These are phyloP conservation scores for Phytophthora melonis DNA, from an alignment of 352 stramenopile species.

Conservation along the genomic window DNA sequence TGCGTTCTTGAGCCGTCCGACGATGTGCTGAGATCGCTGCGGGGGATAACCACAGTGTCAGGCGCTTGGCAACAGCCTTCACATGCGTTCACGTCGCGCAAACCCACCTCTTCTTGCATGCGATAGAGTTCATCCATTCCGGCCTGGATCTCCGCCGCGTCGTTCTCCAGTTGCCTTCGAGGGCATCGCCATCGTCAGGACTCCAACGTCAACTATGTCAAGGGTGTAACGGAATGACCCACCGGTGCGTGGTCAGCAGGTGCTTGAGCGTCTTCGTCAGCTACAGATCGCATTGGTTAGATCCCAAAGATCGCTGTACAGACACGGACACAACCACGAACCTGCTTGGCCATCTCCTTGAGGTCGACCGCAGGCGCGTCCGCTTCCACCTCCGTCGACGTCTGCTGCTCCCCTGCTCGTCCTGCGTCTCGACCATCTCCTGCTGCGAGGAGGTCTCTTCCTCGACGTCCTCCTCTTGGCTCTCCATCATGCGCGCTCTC, in stretches of 20 bases:
- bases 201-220: neutral
- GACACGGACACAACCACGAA: neutral
- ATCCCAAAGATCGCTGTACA: neutral
- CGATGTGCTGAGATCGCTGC: slow-evolving; percentile 54
- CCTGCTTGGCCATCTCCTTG: slow-evolving; percentile 44
- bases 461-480: slow-evolving; percentile 34
- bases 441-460: slow-evolving; percentile 8
- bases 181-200: slow-evolving; percentile 2
- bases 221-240: slow-evolving; percentile 18
- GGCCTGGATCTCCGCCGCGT: slow-evolving; percentile 62
- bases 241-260: slow-evolving; percentile 45
- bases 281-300: neutral
- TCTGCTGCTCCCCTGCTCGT: slow-evolving; percentile 28
- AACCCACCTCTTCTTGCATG: slow-evolving; percentile 61
- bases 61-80: neutral
- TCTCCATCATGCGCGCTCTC: slow-evolving; percentile 43
- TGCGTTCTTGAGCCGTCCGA: slow-evolving; percentile 53
- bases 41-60: slow-evolving; percentile 7
- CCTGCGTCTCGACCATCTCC: slow-evolving; percentile 22
- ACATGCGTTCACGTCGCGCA: neutral
- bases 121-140: slow-evolving; percentile 68
- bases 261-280: slow-evolving; percentile 47
- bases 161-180: slow-evolving; percentile 60
- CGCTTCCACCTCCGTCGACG: slow-evolving; percentile 7
- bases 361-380: slow-evolving; percentile 33